A percentile compares a stretch with the other conserved stretches of the same genome.
Evolutionary conservation across 495 filamentous ascomycete genomes (phyloP).

Genomic region (Podospora comata): DNA sequence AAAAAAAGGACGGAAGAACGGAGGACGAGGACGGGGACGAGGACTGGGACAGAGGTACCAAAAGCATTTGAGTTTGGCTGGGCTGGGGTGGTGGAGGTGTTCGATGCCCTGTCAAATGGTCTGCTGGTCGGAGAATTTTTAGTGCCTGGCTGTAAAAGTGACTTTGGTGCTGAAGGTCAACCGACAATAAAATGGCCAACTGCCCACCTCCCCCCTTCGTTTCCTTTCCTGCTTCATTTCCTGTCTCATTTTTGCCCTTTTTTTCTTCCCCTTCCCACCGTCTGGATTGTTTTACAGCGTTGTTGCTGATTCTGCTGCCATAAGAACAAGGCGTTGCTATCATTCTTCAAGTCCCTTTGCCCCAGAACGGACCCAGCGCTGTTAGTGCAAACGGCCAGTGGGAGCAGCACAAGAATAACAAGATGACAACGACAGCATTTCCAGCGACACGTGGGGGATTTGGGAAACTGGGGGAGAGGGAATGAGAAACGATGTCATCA

Average conservation of each 20-base stretch:
- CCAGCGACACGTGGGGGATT: background rate
- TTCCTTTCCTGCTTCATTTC: constrained; percentile 33
- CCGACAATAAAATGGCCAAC: constrained; percentile 43
- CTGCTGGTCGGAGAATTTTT: constrained; percentile 34
- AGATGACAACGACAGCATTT: background rate
- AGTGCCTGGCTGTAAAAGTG: constrained; percentile 39
- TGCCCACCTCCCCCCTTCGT: constrained; percentile 40
- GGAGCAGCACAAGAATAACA: background rate
- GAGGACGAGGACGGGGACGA: background rate
- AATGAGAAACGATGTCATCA: background rate
- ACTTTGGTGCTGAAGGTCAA: constrained; percentile 36
- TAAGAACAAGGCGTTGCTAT: constrained; percentile 11
- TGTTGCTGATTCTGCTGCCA: constrained; percentile 26
- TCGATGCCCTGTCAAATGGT: constrained; percentile 29
- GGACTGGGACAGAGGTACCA: background rate
- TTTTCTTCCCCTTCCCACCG: constrained; percentile 20
- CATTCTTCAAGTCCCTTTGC: constrained; percentile 24
- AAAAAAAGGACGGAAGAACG: background rate
- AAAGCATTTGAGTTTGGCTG: constrained; percentile 25
- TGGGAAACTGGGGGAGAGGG: background rate
- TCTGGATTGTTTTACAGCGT: constrained; percentile 12
- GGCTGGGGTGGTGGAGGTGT: constrained; percentile 21
- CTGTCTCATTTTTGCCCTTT: constrained; percentile 24
- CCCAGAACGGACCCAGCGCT: constrained; percentile 20
- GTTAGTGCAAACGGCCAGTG: constrained; percentile 26